Conservation (phyloP, 1,284 basidiomycete species). For the Papiliotrema laurentii region DNA sequence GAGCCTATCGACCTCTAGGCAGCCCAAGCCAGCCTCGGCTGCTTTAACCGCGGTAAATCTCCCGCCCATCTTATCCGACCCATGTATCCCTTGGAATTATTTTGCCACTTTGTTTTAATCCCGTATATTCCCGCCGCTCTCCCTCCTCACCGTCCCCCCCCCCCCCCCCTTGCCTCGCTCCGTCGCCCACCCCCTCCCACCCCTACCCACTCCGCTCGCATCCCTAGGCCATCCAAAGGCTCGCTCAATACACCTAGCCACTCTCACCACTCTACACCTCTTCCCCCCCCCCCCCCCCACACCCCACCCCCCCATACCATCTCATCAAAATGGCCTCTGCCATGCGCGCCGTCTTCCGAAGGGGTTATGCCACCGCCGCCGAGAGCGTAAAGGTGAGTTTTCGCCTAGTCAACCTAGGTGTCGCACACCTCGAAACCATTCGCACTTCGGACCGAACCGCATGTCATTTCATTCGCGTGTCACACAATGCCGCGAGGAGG, state of each 20-base stretch:
- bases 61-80: too few relatives aligned
- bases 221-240: neutral
- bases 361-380: constrained; percentile 47
- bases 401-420: too few relatives aligned
- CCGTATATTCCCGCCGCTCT: constrained; percentile 6
- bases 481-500: too few relatives aligned
- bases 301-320: neutral
- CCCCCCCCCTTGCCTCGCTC: neutral
- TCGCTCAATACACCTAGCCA: neutral
- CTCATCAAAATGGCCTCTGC: constrained; percentile 42
- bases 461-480: too few relatives aligned
- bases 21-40: too few relatives aligned
- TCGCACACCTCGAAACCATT: too few relatives aligned
- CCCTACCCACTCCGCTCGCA: constrained; percentile 1
- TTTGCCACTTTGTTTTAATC: constrained; percentile 6
- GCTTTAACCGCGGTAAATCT: too few relatives aligned
- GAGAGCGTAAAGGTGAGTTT: constrained; percentile 43
- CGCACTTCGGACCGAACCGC: too few relatives aligned
- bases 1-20: too few relatives aligned
- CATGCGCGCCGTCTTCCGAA: constrained; percentile 35
- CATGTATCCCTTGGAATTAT: too few relatives aligned
- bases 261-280: constrained; percentile 7
- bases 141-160: constrained; percentile 4
- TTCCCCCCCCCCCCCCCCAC: too few relatives aligned
- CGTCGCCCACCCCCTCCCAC: constrained; percentile 3